Conservation (phyloP, 768 basidiomycete genomes). For the Vishniacozyma victoriae region DNA sequence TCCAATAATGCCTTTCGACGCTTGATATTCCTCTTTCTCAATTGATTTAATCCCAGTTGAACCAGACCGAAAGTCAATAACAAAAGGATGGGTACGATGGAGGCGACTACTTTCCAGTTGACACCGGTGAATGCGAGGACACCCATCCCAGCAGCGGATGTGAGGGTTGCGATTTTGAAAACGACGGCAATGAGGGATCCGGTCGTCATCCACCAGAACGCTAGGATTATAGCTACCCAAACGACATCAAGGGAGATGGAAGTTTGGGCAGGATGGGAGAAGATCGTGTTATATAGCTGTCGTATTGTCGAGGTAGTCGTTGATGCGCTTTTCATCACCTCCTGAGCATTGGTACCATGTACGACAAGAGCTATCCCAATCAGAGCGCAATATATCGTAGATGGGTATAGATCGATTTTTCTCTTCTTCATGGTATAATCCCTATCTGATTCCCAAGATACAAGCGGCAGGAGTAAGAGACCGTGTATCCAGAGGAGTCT, state of each 20-base stretch:
- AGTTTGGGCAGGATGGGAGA: conserved; percentile 58
- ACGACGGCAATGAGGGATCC: conserved; percentile 10
- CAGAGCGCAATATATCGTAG: conserved; percentile 49
- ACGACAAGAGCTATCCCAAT: conserved; percentile 45
- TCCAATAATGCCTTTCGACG: conserved; percentile 25
- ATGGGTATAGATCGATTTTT: conserved; percentile 13
- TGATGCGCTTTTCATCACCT: conserved; percentile 32
- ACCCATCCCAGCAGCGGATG: neutral
- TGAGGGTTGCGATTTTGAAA: conserved; percentile 4
- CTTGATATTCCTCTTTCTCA: conserved; percentile 22
- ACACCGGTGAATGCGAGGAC: conserved; percentile 16
- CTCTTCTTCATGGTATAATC: neutral
- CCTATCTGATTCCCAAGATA: conserved; percentile 28
- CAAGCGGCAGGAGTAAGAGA: conserved; percentile 55
- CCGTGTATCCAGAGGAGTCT: conserved; percentile 62
- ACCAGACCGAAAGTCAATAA: conserved; percentile 21
- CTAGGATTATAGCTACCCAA: conserved; percentile 48
- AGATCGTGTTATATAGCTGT: conserved; percentile 15
- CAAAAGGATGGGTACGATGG: conserved; percentile 29
- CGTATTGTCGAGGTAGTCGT: conserved; percentile 2
- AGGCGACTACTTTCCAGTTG: conserved; percentile 31
- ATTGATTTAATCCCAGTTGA: conserved; percentile 7
- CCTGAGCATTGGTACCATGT: conserved; percentile 45
- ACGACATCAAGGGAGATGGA: conserved; percentile 63
- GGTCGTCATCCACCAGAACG: conserved; percentile 26